These are phyloP conservation scores for Trichomonas gallinae DNA, from an alignment of 208 protist genomes.

Conservation along the genomic window DNA sequence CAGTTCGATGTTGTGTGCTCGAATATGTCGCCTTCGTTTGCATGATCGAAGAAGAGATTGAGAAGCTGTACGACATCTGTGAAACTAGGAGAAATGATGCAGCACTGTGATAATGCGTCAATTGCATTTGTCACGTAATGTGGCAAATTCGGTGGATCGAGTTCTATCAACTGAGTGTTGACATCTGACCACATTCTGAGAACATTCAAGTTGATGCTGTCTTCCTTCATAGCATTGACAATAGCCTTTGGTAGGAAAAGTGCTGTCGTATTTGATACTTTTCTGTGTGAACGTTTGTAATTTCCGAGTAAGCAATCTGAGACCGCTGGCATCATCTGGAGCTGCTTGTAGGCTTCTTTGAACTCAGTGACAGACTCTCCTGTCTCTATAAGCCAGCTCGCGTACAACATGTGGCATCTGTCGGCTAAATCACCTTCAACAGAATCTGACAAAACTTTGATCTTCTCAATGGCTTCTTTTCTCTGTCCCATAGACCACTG, in stretches of 20 bases:
- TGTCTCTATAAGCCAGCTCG: background rate
- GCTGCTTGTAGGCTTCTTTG: background rate
- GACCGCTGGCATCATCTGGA: background rate
- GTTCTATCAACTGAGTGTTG: background rate
- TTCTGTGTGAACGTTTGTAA: background rate
- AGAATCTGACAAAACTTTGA: background rate
- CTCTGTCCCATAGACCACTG: background rate
- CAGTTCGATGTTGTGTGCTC: background rate
- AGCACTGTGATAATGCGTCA: background rate
- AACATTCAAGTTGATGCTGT: background rate
- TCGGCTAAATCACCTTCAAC: background rate
- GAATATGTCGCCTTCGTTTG: background rate
- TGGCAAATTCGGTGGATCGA: background rate
- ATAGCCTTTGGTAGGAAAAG: background rate
- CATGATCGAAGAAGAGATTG: conserved; percentile 3
- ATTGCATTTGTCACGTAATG: background rate
- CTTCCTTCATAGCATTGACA: background rate
- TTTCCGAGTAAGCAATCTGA: background rate
- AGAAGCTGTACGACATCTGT: background rate
- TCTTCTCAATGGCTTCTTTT: background rate
- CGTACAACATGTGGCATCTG: background rate
- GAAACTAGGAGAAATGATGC: background rate
- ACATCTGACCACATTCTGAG: background rate
- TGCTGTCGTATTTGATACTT: background rate
- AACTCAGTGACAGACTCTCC: background rate